phyloP scores from a whole-genome alignment of 208 protist genomes.

The Naegleria lovaniensis region DNA sequence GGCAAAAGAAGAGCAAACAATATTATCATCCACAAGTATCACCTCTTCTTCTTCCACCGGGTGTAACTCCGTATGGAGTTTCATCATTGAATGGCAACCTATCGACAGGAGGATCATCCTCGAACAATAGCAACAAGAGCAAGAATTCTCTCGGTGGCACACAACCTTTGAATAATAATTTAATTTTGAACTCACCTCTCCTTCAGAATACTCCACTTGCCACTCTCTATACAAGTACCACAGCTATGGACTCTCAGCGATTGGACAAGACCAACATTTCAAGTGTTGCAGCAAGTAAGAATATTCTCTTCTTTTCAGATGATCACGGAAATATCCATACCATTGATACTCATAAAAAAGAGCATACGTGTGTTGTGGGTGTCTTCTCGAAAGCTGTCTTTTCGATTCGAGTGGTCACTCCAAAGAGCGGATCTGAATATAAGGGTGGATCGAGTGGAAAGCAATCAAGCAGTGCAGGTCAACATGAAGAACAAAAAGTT shows the following conservation, averaged over 20 bases:
- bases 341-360: background rate
- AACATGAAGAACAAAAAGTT: background rate
- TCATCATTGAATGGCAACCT: background rate
- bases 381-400: background rate
- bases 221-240: background rate
- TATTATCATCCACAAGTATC: background rate
- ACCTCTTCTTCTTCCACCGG: background rate
- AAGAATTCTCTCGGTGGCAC: background rate
- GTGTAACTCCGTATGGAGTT: background rate
- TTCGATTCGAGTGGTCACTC: background rate
- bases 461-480: background rate
- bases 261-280: background rate
- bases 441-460: background rate
- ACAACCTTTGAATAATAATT: background rate
- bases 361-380: background rate
- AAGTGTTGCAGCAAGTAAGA: background rate
- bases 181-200: background rate
- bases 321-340: conserved; percentile 2
- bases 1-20: conserved; percentile 8
- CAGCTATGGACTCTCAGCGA: background rate
- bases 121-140: background rate
- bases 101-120: background rate
- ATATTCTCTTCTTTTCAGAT: background rate
- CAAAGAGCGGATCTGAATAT: background rate
- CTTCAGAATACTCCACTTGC: background rate